phyloP scores from a whole-genome alignment of 2,329 filamentous ascomycete species.

The Ophiocordyceps camponoti-rufipedis region DNA sequence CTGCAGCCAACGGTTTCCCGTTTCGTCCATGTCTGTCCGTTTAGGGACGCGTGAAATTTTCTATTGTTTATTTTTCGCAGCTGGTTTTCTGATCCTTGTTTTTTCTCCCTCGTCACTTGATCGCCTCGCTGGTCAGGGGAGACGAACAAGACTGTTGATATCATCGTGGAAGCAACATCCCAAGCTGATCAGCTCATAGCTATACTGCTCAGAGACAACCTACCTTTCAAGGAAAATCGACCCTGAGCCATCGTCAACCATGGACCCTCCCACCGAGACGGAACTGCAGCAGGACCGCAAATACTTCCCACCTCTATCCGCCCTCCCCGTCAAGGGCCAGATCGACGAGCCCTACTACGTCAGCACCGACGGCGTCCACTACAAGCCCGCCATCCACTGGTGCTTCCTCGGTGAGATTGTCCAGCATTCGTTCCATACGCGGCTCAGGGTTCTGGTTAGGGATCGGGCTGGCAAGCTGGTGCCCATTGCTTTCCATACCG shows the following conservation, averaged over 20 bases:
- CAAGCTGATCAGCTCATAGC: too few species aligned
- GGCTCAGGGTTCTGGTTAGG: background rate
- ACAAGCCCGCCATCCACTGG: background rate
- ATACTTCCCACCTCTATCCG: background rate
- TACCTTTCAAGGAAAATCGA: too few species aligned
- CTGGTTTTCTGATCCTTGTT: background rate
- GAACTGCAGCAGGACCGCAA: background rate
- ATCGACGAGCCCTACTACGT: background rate
- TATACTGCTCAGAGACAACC: too few species aligned
- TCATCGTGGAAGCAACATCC: background rate
- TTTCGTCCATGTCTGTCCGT: too few species aligned
- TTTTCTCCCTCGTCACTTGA: background rate
- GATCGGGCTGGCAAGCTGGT: background rate
- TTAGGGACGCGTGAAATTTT: background rate
- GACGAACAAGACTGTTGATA: background rate
- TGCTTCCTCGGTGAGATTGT: background rate
- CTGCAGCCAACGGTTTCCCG: too few species aligned
- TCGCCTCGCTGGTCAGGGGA: background rate
- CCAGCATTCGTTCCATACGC: background rate
- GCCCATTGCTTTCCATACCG: background rate
- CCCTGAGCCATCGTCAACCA: too few species aligned
- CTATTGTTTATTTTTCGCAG: background rate
- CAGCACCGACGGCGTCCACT: background rate
- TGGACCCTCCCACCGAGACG: background rate
- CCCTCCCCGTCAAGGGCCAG: background rate